Evolutionary conservation across 306 rosid species (phyloP), one percentile per base, ranked within the genome.

Genomic region (Ormosia emarginata): DNA sequence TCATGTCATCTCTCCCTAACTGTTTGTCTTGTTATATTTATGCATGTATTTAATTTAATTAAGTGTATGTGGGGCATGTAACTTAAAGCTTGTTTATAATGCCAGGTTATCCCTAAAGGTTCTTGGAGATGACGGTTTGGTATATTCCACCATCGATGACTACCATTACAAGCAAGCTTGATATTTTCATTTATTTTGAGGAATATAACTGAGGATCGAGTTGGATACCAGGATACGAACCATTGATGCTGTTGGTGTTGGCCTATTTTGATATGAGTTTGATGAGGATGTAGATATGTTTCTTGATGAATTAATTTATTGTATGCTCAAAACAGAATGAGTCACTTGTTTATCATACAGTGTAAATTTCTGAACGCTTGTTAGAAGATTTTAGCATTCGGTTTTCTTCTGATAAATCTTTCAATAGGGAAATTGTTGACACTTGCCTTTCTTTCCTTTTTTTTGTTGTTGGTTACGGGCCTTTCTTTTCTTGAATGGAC

Each of bases 131-230:
- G 99, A 95, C 18, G 98, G 99, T 70, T 18, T 86, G 24, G 86
- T 93, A 61, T 95, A 93, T 88, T 92, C 98, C 74, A 95, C 99
- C 67, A 88, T 88, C 12, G 99, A 95, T 75, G 99, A 95, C 73
- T 86, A 75, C 87, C 99, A 95, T 78, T 95, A 82, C 91, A 95
- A 95, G 83, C 85, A 86, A 77, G 93, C 94, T 77, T 86, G 88
- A 87, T 78, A 76, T 58, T 50, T 87, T 33, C 47, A 59, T 55
- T 50, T 34, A 41, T 46, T 39, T 8, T 36, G 24, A 64, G 3
- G 6, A 33, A 15, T 75, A 59, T 63, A 55, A 34, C 34, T 24
- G 67, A 18, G 53, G 73, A 50, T 29, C 4, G 36, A 75, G 79
- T 52, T 83, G 36, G 64, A 75, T 46, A 57, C 55, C 11, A 67